Evolutionary conservation across 129 eudicot species (phyloP).

Genomic region (Lactuca sativa): DNA sequence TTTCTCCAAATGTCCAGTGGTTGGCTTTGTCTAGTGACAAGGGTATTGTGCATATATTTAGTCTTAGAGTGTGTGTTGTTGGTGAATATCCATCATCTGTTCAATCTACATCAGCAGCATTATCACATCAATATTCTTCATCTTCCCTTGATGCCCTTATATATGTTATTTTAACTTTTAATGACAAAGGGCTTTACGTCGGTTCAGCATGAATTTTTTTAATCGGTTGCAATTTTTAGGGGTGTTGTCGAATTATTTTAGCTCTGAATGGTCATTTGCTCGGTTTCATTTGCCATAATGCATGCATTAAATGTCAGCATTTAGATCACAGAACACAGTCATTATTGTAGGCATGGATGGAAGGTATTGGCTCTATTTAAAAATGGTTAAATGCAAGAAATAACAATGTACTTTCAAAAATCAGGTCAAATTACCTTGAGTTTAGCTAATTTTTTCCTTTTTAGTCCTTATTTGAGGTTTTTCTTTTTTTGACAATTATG

Average conservation of each 20-base stretch:
- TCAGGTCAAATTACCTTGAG: too few species aligned
- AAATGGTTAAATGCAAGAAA: too few species aligned
- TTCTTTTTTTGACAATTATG: too few species aligned
- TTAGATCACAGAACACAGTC: slow-evolving; percentile 77
- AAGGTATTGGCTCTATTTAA: slow-evolving; percentile 42
- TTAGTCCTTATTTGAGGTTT: too few species aligned
- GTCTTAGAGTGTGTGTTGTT: slow-evolving; percentile 84
- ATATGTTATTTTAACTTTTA: not conserved
- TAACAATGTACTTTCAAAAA: too few species aligned
- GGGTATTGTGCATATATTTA: slow-evolving; percentile 89
- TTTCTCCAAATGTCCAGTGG: slow-evolving; percentile 92
- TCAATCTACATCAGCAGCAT: slow-evolving; percentile 44
- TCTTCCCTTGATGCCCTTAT: slow-evolving; percentile 78
- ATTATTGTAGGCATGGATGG: slow-evolving; percentile 74
- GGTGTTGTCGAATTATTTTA: slow-evolving; percentile 81
- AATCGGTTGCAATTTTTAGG: slow-evolving; percentile 41
- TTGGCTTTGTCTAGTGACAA: slow-evolving; percentile 96
- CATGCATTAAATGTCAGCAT: slow-evolving; percentile 79
- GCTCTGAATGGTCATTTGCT: slow-evolving; percentile 99
- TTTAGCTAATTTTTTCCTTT: too few species aligned
- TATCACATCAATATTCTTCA: slow-evolving; percentile 61
- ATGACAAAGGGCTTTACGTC: not conserved
- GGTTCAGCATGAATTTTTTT: not conserved
- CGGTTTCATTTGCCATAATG: slow-evolving; percentile 78
- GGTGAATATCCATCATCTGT: slow-evolving; percentile 61